Evolutionary conservation across 2,329 filamentous ascomycete genomes (phyloP).

Genomic region (Polychaeton citri): DNA sequence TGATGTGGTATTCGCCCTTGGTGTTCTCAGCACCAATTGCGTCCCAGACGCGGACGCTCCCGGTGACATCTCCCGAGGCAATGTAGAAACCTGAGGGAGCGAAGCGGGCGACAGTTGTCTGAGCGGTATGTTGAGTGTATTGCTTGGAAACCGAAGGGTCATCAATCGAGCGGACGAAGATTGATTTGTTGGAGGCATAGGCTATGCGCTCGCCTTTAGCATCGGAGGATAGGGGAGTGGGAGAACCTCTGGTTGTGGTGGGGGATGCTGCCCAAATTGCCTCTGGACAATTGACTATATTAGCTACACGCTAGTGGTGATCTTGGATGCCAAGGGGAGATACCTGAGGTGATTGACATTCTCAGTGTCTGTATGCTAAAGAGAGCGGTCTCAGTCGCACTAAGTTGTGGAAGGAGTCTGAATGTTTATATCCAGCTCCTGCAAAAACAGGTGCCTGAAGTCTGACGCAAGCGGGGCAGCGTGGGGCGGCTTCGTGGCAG

Average conservation of each 20-base stretch:
- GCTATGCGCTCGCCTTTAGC: conserved; percentile 81
- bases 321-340: neutral
- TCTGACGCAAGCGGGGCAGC: conserved; percentile 1
- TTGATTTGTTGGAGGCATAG: conserved; percentile 90
- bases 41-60: conserved; percentile 85
- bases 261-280: conserved; percentile 76
- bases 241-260: conserved; percentile 68
- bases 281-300: too few relatives aligned
- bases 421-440: too few relatives aligned
- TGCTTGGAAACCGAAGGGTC: conserved; percentile 72
- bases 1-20: conserved; percentile 88
- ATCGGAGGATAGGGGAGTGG: conserved; percentile 79
- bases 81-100: conserved; percentile 90
- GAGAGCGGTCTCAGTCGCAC: too few relatives aligned
- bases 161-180: conserved; percentile 92
- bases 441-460: neutral
- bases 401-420: too few relatives aligned
- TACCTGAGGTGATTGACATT: conserved; percentile 15
- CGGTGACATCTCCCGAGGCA: conserved; percentile 77
- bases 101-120: conserved; percentile 87
- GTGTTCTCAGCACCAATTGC: conserved; percentile 72
- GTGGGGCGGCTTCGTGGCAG: too few relatives aligned
- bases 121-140: conserved; percentile 80
- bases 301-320: too few relatives aligned
- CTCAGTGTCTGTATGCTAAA: too few relatives aligned